phyloP scores from a whole-genome alignment of 768 basidiomycete genomes.

The Mycena galericulata region DNA sequence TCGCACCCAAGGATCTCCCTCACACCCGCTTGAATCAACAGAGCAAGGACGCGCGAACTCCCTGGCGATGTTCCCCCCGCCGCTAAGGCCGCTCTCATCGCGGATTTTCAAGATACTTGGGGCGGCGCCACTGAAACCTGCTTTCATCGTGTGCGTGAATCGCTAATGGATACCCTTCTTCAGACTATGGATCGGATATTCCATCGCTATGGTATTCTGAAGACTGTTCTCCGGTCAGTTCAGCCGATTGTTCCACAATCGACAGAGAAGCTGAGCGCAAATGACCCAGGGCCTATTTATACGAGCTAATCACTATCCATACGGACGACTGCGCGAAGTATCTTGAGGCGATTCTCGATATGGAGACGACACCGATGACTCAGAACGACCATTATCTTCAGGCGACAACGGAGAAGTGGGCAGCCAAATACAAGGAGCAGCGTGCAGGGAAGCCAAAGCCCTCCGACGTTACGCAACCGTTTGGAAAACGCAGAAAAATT shows the following conservation, averaged over 20 bases:
- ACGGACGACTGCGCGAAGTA: not conserved
- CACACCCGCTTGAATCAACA: not conserved
- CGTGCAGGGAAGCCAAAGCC: conserved; percentile 35
- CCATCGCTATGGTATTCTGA: not conserved
- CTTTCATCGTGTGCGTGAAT: conserved; percentile 34
- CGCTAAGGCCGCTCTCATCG: conserved; percentile 49
- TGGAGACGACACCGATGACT: conserved; percentile 52
- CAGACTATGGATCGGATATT: not conserved
- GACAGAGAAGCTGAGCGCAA: not conserved
- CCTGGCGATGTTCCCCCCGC: conserved; percentile 52
- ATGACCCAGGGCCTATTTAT: not conserved
- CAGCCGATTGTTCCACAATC: not conserved
- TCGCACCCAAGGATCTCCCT: not conserved
- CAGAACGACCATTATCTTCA: conserved; percentile 50
- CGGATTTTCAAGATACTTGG: conserved; percentile 47
- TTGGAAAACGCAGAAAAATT: not conserved
- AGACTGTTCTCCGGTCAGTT: not conserved
- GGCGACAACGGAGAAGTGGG: conserved; percentile 43
- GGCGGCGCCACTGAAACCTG: conserved; percentile 31
- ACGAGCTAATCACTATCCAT: not conserved
- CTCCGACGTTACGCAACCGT: not conserved
- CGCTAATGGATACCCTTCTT: conserved; percentile 40
- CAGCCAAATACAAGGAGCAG: conserved; percentile 45
- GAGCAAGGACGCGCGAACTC: conserved; percentile 52
- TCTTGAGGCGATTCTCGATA: conserved; percentile 41